phyloP scores from a whole-genome alignment of 2,329 filamentous ascomycete species.

The Emergomyces pasteurianus region DNA sequence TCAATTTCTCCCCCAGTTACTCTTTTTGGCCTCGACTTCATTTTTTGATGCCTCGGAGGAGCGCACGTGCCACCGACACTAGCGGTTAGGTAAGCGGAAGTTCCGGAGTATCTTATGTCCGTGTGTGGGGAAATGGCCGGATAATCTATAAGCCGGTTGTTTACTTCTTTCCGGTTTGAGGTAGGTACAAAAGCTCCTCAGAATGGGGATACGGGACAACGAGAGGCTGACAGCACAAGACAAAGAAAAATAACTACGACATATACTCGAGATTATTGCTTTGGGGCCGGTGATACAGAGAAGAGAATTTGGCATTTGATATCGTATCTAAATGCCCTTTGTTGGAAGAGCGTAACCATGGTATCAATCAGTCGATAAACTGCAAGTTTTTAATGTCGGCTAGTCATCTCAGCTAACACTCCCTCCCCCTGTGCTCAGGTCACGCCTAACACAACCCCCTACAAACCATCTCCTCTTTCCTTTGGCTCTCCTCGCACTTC shows the following conservation, averaged over 20 bases:
- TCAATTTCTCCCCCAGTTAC: not conserved
- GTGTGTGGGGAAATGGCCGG: constrained; percentile 1
- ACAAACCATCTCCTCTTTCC: constrained; percentile 60
- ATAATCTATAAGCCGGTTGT: constrained; percentile 8
- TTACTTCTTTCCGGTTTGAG: constrained; percentile 7
- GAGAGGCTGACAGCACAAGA: too few relatives aligned
- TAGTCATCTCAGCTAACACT: not conserved
- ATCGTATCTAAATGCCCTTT: not conserved
- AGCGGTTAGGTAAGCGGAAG: not conserved
- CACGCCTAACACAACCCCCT: constrained; percentile 46
- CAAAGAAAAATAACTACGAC: not conserved
- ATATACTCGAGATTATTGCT: not conserved
- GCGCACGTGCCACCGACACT: constrained; percentile 5
- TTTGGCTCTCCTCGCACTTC: constrained; percentile 60
- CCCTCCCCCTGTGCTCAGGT: constrained; percentile 15
- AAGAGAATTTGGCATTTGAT: not conserved
- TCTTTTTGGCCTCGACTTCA: not conserved
- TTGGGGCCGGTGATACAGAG: not conserved
- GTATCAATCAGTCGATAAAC: not conserved
- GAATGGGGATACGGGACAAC: too few relatives aligned
- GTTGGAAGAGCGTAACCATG: not conserved
- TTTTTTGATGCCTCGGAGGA: not conserved
- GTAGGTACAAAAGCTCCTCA: not conserved
- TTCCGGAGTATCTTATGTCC: constrained; percentile 3
- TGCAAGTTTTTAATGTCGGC: not conserved